These are phyloP conservation scores for Penicillium polonicum DNA, from an alignment of 2,329 filamentous ascomycete genomes.

Conservation along the genomic window DNA sequence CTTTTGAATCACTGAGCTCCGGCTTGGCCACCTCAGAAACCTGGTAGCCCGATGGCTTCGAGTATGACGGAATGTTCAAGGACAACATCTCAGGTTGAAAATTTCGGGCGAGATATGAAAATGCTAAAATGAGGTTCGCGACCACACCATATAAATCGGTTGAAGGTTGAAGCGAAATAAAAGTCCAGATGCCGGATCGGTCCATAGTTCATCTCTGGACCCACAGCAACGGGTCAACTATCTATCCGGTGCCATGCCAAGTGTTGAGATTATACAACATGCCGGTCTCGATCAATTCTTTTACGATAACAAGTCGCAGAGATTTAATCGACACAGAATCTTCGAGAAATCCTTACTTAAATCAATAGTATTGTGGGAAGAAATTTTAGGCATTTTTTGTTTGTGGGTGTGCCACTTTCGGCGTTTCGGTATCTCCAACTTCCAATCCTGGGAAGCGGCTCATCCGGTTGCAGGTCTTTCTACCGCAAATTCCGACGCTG, in stretches of 20 bases:
- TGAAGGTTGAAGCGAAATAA: background rate
- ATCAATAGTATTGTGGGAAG: background rate
- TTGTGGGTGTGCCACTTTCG: too few relatives aligned
- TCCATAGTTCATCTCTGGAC: background rate
- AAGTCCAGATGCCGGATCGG: too few relatives aligned
- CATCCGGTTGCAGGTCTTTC: background rate
- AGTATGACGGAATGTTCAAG: slow-evolving; percentile 19
- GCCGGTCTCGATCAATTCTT: too few relatives aligned
- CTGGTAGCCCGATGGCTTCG: slow-evolving; percentile 21
- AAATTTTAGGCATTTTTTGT: background rate
- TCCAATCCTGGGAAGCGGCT: too few relatives aligned
- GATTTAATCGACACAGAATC: too few relatives aligned
- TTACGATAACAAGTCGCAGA: background rate
- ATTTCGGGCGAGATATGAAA: background rate
- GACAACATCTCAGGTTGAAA: slow-evolving; percentile 16
- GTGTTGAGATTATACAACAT: background rate
- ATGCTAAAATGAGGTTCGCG: too few relatives aligned
- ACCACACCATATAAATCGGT: background rate
- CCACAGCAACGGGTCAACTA: background rate
- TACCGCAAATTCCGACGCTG: background rate
- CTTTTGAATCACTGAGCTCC: slow-evolving; percentile 15
- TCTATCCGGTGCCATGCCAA: background rate
- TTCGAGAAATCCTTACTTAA: too few relatives aligned
- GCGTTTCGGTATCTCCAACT: too few relatives aligned
- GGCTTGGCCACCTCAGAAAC: slow-evolving; percentile 23